A percentile compares a stretch with the other conserved stretches of the same genome.
These are phyloP conservation scores for Nemania sp. DNA, from an alignment of 2,329 filamentous ascomycete genomes.

Conservation along the genomic window DNA sequence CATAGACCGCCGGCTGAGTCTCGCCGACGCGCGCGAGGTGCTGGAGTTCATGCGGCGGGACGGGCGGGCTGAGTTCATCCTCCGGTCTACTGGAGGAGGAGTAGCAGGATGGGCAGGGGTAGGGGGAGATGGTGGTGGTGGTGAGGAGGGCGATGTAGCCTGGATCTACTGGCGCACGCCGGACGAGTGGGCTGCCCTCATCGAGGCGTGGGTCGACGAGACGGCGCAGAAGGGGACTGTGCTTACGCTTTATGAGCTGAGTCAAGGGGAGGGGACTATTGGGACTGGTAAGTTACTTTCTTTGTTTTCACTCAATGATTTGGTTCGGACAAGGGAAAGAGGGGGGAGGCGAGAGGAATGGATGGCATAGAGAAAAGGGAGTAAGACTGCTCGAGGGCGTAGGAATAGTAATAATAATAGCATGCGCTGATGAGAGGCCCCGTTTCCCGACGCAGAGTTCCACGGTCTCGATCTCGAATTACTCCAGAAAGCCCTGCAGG, in stretches of 20 bases:
- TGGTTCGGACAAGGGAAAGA: neutral
- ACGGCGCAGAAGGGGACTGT: slow-evolving; percentile 91
- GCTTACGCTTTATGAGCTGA: slow-evolving; percentile 91
- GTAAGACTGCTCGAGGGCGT: too few relatives aligned
- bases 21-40: slow-evolving; percentile 67
- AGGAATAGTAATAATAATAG: slow-evolving; percentile 8
- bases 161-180: slow-evolving; percentile 89
- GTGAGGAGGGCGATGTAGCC: slow-evolving; percentile 63
- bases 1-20: slow-evolving; percentile 64
- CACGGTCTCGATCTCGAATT: slow-evolving; percentile 88
- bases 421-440: slow-evolving; percentile 17
- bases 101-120: too few relatives aligned
- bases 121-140: slow-evolving; percentile 37
- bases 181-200: slow-evolving; percentile 87
- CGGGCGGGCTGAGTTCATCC: slow-evolving; percentile 75
- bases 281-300: slow-evolving; percentile 67
- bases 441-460: slow-evolving; percentile 68
- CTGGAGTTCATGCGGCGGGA: slow-evolving; percentile 70
- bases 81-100: too few relatives aligned
- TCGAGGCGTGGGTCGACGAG: slow-evolving; percentile 85
- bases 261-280: slow-evolving; percentile 83
- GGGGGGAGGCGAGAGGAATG: neutral
- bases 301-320: neutral
- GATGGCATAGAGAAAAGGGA: neutral
- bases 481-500: slow-evolving; percentile 80